phyloP scores from a whole-genome alignment of 1,284 basidiomycete genomes.

The Ceratobasidium sp. region DNA sequence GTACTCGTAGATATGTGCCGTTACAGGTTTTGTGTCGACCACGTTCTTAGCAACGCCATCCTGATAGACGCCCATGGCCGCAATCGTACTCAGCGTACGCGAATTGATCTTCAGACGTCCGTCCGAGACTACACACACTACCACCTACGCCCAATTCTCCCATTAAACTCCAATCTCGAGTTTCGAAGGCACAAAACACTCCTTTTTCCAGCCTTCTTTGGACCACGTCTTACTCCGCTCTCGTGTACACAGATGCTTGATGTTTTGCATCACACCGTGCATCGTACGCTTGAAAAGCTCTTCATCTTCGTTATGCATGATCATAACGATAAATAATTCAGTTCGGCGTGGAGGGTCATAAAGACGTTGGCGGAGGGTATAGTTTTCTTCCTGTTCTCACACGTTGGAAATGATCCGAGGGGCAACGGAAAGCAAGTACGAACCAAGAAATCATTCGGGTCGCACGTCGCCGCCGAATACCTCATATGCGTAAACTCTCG shows the following conservation, averaged over 20 bases:
- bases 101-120: conserved; percentile 86
- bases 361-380: conserved; percentile 79
- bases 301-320: conserved; percentile 84
- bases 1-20: conserved; percentile 95
- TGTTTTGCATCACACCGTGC: conserved; percentile 92
- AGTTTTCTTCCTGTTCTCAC: conserved; percentile 61
- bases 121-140: conserved; percentile 71
- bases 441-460: conserved; percentile 85
- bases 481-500: conserved; percentile 96
- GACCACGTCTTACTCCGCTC: conserved; percentile 93
- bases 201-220: conserved; percentile 97
- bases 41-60: conserved; percentile 92
- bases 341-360: conserved; percentile 85
- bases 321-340: conserved; percentile 83
- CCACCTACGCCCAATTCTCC: conserved; percentile 44
- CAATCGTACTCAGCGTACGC: conserved; percentile 83
- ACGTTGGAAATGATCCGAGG: neutral
- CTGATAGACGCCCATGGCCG: conserved; percentile 87
- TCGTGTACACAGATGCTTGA: conserved; percentile 81
- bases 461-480: conserved; percentile 91
- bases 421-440: conserved; percentile 37
- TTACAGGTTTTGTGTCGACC: conserved; percentile 84
- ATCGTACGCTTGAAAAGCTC: conserved; percentile 83
- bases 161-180: neutral
- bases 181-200: conserved; percentile 50